Evolutionary conservation across 2,329 filamentous ascomycete genomes (phyloP), one percentile per base, ranked within the genome.

Genomic region (Trichoderma pleuroti): DNA sequence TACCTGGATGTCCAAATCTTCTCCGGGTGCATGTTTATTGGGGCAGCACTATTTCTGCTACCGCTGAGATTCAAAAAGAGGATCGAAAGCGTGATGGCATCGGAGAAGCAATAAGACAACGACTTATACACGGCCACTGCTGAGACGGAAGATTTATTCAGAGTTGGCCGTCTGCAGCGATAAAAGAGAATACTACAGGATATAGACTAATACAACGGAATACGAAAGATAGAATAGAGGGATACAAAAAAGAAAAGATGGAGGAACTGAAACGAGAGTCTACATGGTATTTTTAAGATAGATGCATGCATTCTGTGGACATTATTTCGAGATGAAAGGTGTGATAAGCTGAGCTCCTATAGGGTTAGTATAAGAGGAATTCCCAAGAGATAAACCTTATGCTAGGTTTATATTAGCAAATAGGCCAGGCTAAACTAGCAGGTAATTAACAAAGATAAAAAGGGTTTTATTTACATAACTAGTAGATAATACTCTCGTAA

Each of bases 1-100:
- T 70, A 70, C 10, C 60, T 70, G 5, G 49, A 70, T 28, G 68
- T 70, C 14, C 68, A 70, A 2, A 26, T 63, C 12, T 70, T 70
- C 18, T n/a, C 60, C 4, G 60, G 68, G 0, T 70, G 61, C 30
- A 60, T 70, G 61, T 70, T 70, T 28, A 52, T 70, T 18, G 68
- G 68, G 1, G 64, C 64, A 5, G 52, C 64, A 1, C 54, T 67
- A 5, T 59, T 67, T 24, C 57, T 67, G 12, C 16, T 59, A 11
- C 64, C 64, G n/a, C 5, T 67, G 12, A 67, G 64, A 42, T 67
- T 67, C 21, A 59, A 59, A 21, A 59, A 59, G 64, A 46, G 18
- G 18, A 34, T 59, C 21, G 36, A 67, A 18, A 46, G 10, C 1
- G 18, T 32, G 6, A 14, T 42, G 14, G 9, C 18, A 12, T 42